Base-by-base conservation (phyloP, 768 basidiomycete species). In the Mrakia frigida region DNA sequence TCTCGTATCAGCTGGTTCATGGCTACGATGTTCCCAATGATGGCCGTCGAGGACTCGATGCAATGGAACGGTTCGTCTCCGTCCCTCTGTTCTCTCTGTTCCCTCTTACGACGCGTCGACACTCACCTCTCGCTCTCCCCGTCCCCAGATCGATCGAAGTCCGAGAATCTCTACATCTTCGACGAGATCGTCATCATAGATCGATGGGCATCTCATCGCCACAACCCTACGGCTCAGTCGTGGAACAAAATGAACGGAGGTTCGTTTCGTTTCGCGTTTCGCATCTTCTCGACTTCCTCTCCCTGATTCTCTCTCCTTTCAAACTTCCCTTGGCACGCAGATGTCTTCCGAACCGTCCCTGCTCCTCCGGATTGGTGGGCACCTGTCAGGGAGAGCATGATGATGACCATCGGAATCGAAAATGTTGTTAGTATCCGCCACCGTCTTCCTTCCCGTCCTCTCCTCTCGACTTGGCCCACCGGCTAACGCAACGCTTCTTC, bases 211-310 rank as follows among this genome's bases (percentile, higher is more conserved):
- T 78, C 77, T 16, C 77, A 78, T 41, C 73, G 77, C 53, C 73
- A 74, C 56, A 78, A 78, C 67, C 77, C 77, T 2, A 78, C 77
- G 6, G 59, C 77, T 9, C 28, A 59, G 18, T 41, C 39, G 41
- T 78, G 77, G 77, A 78, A 78, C 73, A 78, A 78, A 69, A 78
- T 78, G 77, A 78, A 74, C 53, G 77, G 41, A 10, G 74, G 69
- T 74, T 14, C 35, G 61, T 74, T 50, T 43, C n/a, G 31, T 43
- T 6, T 46, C 1, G 21, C 11, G 28, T 25, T 18, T 5, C 25
- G 25, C 14, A 14, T 13, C 46, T 18, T 23, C 25, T 43, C n/a
- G 46, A 2, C n/a, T 43, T 52, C 16, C 3, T 60, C 37, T 33
- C 46, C 1, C 21, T 28, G 13, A 16, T 25, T 3, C 10, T 25